Base-by-base conservation (phyloP, 1,284 basidiomycete species). In the Cryptococcus maquisensis region DNA sequence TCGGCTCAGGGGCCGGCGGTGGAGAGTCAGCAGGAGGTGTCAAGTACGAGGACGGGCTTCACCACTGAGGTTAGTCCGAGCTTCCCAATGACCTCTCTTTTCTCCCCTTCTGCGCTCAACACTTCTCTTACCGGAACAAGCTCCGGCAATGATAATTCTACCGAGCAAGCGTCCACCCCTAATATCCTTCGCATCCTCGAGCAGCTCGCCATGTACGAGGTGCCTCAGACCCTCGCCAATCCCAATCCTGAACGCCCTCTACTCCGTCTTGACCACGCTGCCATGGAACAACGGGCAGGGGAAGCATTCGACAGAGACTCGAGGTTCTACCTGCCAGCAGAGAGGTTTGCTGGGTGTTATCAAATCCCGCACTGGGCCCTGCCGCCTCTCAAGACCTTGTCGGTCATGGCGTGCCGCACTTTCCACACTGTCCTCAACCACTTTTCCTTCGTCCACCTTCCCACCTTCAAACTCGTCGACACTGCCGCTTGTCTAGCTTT, bases 321-420 rank as follows among this genome's bases (percentile, higher is more conserved):
- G 48, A 60, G 59, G 18, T 74, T 72, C 61, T 71, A 68, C 56
- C 56, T 78, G 6, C 73, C 76, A 0, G 66, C 72, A 1, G 75
- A 75, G 23, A 59, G 75, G 1, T 77, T 79, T 49, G 65, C 69
- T 3, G 72, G 74, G 4, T 78, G 77, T 52, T 79, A 78, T 63
- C 71, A 72, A 56, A 71, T 79, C 24, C 72, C 76, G 0, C 76
- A 78, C 55, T 79, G 78, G 78, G 63, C 66, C 1, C 63, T 79
- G 24, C 78, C 78, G 3, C 72, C 75, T 1, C 61, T 78, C 9
- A 55, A 61, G 28, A 75, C 69, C 6, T 54, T 79, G 18, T 76
- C 74, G 1, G 57, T 70, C 28, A 75, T 78, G 65, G 78, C 78
- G 1, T 64, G 65, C 43, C 67, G 73, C 23, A 78, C 77, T 0